Conservation (phyloP, 352 stramenopile genomes). For the Elongisporangium anandrum region DNA sequence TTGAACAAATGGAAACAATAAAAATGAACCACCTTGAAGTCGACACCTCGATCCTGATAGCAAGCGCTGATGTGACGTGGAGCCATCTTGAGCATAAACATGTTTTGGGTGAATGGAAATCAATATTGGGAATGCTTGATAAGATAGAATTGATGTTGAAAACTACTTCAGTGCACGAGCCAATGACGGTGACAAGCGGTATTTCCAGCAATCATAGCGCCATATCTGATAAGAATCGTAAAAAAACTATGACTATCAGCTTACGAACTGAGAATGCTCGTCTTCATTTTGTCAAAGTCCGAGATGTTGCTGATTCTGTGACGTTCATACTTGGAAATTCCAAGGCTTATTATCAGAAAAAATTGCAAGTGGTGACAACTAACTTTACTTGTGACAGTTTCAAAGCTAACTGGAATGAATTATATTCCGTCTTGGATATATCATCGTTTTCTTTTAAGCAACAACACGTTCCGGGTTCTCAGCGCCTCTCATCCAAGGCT, state of each 20-base stretch:
- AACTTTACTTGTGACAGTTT: background rate
- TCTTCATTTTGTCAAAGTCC: background rate
- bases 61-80: background rate
- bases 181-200: background rate
- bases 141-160: background rate
- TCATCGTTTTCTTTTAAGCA: constrained; percentile 35
- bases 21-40: background rate
- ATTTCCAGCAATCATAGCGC: too few relatives aligned
- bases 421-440: background rate
- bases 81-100: background rate
- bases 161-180: background rate
- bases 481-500: background rate
- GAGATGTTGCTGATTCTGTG: background rate
- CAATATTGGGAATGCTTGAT: background rate
- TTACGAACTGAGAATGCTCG: background rate
- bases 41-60: background rate
- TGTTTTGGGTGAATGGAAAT: background rate
- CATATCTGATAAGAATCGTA: too few relatives aligned
- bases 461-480: background rate
- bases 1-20: background rate
- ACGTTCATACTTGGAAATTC: background rate
- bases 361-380: background rate
- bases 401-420: background rate
- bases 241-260: background rate
- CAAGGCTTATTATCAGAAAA: background rate